Percentiles rank a stretch among this genome's conserved stretches.
Evolutionary conservation across 2,329 filamentous ascomycete genomes (phyloP).

Genomic region (Arthrinium phaeospermum): DNA sequence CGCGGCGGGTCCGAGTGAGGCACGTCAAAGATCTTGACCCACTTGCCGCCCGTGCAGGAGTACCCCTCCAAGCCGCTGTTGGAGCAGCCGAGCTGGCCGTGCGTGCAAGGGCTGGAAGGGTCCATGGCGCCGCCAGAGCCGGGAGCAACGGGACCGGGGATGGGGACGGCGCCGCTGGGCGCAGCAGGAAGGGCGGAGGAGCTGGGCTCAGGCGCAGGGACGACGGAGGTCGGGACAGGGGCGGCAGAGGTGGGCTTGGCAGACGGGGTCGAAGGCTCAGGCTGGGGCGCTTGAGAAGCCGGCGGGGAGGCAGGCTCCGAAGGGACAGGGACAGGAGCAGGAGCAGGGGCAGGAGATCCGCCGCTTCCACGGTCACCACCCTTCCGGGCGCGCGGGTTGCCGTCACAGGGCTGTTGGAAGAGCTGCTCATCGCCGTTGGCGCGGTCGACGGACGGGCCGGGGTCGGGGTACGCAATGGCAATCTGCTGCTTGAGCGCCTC

Average conservation of each 20-base stretch:
- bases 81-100: not conserved
- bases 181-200: too few relatives aligned
- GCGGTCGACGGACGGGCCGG: slow-evolving; percentile 60
- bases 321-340: not conserved
- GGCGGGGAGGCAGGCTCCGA: not conserved
- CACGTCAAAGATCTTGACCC: slow-evolving; percentile 16
- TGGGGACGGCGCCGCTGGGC: not conserved
- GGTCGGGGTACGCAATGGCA: slow-evolving; percentile 64
- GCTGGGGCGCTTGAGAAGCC: not conserved
- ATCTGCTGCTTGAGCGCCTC: slow-evolving; percentile 49
- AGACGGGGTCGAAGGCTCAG: not conserved
- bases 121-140: not conserved
- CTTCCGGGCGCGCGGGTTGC: slow-evolving; percentile 33
- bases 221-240: not conserved
- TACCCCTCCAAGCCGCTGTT: not conserved
- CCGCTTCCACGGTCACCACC: not conserved
- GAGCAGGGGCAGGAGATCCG: not conserved
- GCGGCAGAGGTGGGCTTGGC: slow-evolving; percentile 1
- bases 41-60: slow-evolving; percentile 6
- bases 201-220: not conserved
- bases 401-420: slow-evolving; percentile 38
- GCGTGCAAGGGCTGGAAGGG: not conserved
- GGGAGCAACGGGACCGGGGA: not conserved
- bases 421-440: slow-evolving; percentile 40
- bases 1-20: not conserved